Evolutionary conservation across 2,329 filamentous ascomycete genomes (phyloP), one percentile per base, ranked within the genome.

Genomic region (Aspergillus costaricaensis): DNA sequence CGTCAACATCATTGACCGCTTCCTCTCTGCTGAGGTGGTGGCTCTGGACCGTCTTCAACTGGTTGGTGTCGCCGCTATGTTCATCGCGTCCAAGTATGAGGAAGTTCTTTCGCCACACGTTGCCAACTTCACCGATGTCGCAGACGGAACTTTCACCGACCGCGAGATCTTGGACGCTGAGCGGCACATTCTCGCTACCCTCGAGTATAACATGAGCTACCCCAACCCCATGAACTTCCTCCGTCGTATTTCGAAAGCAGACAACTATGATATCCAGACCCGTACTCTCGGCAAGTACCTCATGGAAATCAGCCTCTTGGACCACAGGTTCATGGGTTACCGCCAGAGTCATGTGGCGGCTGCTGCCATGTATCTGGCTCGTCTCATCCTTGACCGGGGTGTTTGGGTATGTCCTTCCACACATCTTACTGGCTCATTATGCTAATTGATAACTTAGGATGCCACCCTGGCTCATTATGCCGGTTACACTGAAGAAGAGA

Each of bases 191-290:
- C 88, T 99, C 55, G 86, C 87, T 67, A 92, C 92, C 5, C 86
- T 99, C 63, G 90, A 97, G 81, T 99, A 97, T 77, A 94, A 99
- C 75, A 87, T 99, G 65, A 97, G 93, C 82, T 99, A 97, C 74
- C 95, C 95, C 59, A 99, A 99, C 80, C 95, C 95, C 21, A 99
- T 99, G 95, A 99, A 99, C 85, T 99, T 99, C 82, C 87, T 99
- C 62, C 91, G 95, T 66, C 91, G 96, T 68, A 96, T 99, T 78
- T 98, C 94, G 63, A 99, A 99, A 84, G 96, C 95, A 72, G 96
- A 99, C 81, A 95, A 96, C 83, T 99, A 99, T 80, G 94, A 99
- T 78, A 96, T 98, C 72, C 92, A 97, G 77, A 96, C 93, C 62
- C 91, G 95, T 71, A 99, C 95, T 50, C 86, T 99, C 62, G 95